Percentiles rank a stretch among this genome's conserved stretches.
phyloP scores from a whole-genome alignment of 768 basidiomycete genomes.

The Auriscalpium orientale region DNA sequence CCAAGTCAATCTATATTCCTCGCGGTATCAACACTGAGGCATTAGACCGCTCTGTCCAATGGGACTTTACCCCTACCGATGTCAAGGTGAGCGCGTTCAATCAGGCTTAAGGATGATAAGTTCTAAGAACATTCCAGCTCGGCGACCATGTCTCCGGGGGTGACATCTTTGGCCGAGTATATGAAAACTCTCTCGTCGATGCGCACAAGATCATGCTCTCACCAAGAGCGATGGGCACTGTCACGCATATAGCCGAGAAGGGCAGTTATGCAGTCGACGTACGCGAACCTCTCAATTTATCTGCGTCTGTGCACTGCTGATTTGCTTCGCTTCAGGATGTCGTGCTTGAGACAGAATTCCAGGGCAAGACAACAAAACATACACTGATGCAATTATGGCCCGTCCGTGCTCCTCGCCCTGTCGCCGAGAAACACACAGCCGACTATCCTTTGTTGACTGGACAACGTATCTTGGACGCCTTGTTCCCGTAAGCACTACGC shows the following conservation, averaged over 20 bases:
- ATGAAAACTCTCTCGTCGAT: constrained; percentile 94
- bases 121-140: constrained; percentile 38
- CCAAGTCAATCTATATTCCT: constrained; percentile 99
- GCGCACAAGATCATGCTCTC: constrained; percentile 97
- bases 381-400: constrained; percentile 99
- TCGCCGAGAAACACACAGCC: constrained; percentile 91
- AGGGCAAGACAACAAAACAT: constrained; percentile 89
- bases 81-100: constrained; percentile 49
- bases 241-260: constrained; percentile 89
- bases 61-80: constrained; percentile 87
- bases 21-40: constrained; percentile 98
- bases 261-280: constrained; percentile 91
- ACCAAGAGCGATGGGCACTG: constrained; percentile 90
- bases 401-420: constrained; percentile 93
- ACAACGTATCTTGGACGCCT: constrained; percentile 91
- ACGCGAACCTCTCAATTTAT: constrained; percentile 9
- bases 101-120: background rate
- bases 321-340: constrained; percentile 54
- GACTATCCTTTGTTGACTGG: constrained; percentile 90
- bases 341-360: constrained; percentile 94
- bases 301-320: background rate
- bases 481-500: constrained; percentile 72
- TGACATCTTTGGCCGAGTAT: constrained; percentile 91
- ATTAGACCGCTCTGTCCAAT: constrained; percentile 77
- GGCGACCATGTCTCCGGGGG: constrained; percentile 98